Evolutionary conservation across 169 alveolate genomes (phyloP), one percentile per base, ranked within the genome.

Genomic region (Plasmodium gaboni): DNA sequence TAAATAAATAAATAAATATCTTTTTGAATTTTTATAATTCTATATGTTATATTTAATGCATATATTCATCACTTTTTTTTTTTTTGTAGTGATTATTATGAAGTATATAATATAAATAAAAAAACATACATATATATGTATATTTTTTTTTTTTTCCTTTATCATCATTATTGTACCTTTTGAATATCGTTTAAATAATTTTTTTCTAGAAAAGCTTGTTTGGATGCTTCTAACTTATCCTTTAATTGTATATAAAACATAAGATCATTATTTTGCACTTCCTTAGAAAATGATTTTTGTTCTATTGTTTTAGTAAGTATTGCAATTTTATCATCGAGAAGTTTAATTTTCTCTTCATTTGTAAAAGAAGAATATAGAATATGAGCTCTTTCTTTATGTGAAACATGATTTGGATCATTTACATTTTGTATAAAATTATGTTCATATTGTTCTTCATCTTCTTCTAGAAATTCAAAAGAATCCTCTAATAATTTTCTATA

Each of bases 201-300:
- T 71, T 59, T 80, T 55, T 80, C 97, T 74, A 93, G 76, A 73
- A 80, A 94, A 15, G 97, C 96, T n/a, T 92, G 91, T 19, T 94
- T 95, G 1, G 97, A 95, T 0, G 97, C 97, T 65, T 95, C 97
- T 48, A 95, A 92, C 69, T 95, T 95, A 80, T 95, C 97, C 61
- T 95, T 87, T 12, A 95, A 89, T 90, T 95, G 97, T 55, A 95
- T 74, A 55, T 93, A 94, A 74, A 95, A 71, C 74, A 88, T 71
- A 17, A 80, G 67, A 32, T 80, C 69, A 26, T 88, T 91, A 51
- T 91, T 92, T 42, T 92, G 93, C 46, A 92, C 59, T 46, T 94
- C 95, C 76, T 95, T 91, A 38, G 94, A 64, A 46, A 89, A 76
- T 67, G 96, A 93, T 67, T 95, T 94, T 55, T 65, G 85, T 63